Conservation (phyloP, 129 eudicot species). For the Rutidosis leptorrhynchoides region DNA sequence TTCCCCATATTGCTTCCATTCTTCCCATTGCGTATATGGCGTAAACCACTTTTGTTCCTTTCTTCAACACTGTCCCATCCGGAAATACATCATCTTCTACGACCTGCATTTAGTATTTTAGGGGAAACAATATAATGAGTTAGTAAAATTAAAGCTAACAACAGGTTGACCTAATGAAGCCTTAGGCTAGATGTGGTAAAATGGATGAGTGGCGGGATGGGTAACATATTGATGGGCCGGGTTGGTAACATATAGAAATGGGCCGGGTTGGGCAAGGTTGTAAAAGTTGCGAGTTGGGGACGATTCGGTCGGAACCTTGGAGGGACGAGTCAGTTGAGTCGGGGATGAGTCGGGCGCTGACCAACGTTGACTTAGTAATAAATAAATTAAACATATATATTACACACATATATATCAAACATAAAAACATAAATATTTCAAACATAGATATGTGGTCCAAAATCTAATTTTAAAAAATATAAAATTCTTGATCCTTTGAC, state of each 20-base stretch:
- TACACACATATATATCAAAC: no score
- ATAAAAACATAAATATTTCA: no score
- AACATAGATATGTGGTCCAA: no score
- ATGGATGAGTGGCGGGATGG: background rate
- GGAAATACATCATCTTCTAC: conserved; percentile 84
- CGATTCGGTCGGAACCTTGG: no score
- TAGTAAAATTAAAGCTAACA: background rate
- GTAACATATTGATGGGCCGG: no score
- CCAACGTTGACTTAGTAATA: no score
- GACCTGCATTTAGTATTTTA: conserved; percentile 20
- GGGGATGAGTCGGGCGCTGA: no score
- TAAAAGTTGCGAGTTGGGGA: no score
- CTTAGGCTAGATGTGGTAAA: background rate
- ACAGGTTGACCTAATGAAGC: background rate
- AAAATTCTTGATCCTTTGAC: no score
- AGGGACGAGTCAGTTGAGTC: no score
- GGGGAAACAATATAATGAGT: conserved; percentile 13
- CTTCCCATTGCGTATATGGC: conserved; percentile 93
- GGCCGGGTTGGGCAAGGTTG: background rate
- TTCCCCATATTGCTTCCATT: conserved; percentile 97
- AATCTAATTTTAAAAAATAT: no score
- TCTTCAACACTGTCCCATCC: conserved; percentile 69
- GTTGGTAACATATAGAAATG: background rate
- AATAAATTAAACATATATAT: no score
- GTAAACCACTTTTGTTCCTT: conserved; percentile 85